Conservation (phyloP, 371 early-diverging fungal species). For the Gilbertella persicaria region DNA sequence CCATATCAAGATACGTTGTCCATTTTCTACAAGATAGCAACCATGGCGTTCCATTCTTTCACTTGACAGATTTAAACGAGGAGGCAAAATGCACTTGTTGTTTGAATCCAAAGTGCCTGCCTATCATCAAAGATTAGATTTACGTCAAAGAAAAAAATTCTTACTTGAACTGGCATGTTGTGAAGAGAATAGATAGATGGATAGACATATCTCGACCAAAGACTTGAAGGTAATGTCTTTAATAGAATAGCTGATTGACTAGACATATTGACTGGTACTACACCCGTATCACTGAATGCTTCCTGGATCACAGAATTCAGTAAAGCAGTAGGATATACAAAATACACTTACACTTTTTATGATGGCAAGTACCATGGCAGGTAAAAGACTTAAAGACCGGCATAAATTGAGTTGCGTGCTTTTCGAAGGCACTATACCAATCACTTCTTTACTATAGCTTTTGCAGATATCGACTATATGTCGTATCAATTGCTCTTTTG, state of each 20-base stretch:
- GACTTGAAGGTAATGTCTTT: conserved; percentile 62
- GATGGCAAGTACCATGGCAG: conserved; percentile 62
- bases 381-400: conserved; percentile 70
- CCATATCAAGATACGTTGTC: conserved; percentile 73
- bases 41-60: conserved; percentile 77
- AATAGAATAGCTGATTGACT: conserved; percentile 55
- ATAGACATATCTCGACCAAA: conserved; percentile 44
- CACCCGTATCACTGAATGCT: conserved; percentile 38
- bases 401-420: conserved; percentile 64
- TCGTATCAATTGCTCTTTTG: conserved; percentile 70
- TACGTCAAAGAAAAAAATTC: conserved; percentile 4
- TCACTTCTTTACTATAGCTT: conserved; percentile 65
- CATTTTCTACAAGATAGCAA: conserved; percentile 72
- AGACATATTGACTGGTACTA: conserved; percentile 55
- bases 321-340: too few species aligned
- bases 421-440: conserved; percentile 48
- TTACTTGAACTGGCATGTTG: conserved; percentile 59
- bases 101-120: conserved; percentile 37
- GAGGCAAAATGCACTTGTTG: conserved; percentile 58
- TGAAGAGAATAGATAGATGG: conserved; percentile 76
- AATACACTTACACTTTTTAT: conserved; percentile 55
- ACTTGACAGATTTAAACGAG: conserved; percentile 62
- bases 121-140: conserved; percentile 34
- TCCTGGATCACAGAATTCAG: conserved; percentile 22
- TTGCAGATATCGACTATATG: conserved; percentile 65